A percentile compares a stretch with the other conserved stretches of the same genome.
These are phyloP conservation scores for Monocercomonoides exilis DNA, from an alignment of 78 protist genomes.

Conservation along the genomic window DNA sequence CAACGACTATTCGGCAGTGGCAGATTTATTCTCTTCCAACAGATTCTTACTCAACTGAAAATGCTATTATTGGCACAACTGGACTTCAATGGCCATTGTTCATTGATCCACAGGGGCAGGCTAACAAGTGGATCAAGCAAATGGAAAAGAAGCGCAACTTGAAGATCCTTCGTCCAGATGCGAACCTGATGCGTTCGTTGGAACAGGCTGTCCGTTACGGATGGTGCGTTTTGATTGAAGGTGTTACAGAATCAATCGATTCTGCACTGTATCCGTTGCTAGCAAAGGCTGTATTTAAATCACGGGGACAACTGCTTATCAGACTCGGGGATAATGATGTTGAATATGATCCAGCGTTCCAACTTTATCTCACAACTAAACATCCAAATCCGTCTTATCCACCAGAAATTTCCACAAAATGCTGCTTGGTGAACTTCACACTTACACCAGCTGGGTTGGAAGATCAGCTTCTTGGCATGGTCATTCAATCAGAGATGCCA, in stretches of 20 bases:
- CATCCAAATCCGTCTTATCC: slow-evolving; percentile 48
- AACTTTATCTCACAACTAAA: slow-evolving; percentile 45
- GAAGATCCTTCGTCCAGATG: not conserved
- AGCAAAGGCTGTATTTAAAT: slow-evolving; percentile 32
- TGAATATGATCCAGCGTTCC: slow-evolving; percentile 32
- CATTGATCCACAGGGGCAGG: slow-evolving; percentile 48
- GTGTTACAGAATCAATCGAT: slow-evolving; percentile 56
- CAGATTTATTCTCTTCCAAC: slow-evolving; percentile 55
- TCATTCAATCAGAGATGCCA: slow-evolving; percentile 49
- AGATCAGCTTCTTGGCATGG: slow-evolving; percentile 48
- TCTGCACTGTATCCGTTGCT: slow-evolving; percentile 67
- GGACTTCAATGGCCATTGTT: slow-evolving; percentile 54
- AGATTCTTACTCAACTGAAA: slow-evolving; percentile 67
- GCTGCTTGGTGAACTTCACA: slow-evolving; percentile 47
- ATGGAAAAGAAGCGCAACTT: slow-evolving; percentile 19
- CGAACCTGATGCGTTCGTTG: not conserved
- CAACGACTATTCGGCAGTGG: slow-evolving; percentile 56
- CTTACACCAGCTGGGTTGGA: slow-evolving; percentile 52
- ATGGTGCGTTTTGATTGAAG: slow-evolving; percentile 44
- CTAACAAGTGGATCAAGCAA: slow-evolving; percentile 36
- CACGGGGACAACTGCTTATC: slow-evolving; percentile 33
- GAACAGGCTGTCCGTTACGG: slow-evolving; percentile 46
- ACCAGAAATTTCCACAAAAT: slow-evolving; percentile 42
- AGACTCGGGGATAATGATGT: slow-evolving; percentile 42
- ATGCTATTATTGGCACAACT: slow-evolving; percentile 52